These are phyloP conservation scores for Fusarium napiforme DNA, from an alignment of 2,329 filamentous ascomycete genomes.

Conservation along the genomic window DNA sequence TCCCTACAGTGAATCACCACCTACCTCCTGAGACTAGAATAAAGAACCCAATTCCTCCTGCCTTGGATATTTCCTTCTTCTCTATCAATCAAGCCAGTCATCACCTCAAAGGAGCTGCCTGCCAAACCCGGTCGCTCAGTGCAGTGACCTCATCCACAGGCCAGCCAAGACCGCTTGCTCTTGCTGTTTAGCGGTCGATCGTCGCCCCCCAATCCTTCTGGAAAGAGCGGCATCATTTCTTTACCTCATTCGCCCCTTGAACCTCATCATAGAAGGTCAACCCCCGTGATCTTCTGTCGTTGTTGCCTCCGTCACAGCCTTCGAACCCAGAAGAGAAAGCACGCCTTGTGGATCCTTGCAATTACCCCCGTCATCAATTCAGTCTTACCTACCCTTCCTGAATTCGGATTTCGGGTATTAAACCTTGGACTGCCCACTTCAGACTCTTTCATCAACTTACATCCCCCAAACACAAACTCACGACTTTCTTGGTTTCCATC, in stretches of 20 bases:
- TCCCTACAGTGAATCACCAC: not conserved
- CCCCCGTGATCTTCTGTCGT: constrained; percentile 1
- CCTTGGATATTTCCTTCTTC: not conserved
- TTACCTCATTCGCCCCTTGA: constrained; percentile 9
- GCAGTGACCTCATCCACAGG: constrained; percentile 25
- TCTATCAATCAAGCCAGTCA: not conserved
- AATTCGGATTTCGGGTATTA: constrained; percentile 21
- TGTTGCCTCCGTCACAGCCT: constrained; percentile 3
- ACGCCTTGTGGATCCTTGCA: constrained; percentile 20
- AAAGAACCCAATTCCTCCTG: not conserved
- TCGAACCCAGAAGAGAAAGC: not conserved
- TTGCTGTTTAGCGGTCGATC: constrained; percentile 25
- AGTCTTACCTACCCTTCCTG: not conserved
- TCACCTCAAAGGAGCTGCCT: not conserved
- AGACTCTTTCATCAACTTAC: constrained; percentile 2
- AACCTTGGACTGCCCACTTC: constrained; percentile 28
- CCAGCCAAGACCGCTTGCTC: constrained; percentile 13
- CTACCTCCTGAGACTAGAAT: not conserved
- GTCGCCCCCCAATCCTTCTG: constrained; percentile 6
- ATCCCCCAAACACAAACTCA: constrained; percentile 1
- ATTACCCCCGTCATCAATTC: constrained; percentile 25
- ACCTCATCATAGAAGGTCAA: not conserved
- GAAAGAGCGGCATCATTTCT: constrained; percentile 17
- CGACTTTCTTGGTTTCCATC: not conserved
- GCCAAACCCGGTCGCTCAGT: constrained; percentile 14